Conservation (phyloP, 106 monocot genomes). For the Dendrobium huoshanense region DNA sequence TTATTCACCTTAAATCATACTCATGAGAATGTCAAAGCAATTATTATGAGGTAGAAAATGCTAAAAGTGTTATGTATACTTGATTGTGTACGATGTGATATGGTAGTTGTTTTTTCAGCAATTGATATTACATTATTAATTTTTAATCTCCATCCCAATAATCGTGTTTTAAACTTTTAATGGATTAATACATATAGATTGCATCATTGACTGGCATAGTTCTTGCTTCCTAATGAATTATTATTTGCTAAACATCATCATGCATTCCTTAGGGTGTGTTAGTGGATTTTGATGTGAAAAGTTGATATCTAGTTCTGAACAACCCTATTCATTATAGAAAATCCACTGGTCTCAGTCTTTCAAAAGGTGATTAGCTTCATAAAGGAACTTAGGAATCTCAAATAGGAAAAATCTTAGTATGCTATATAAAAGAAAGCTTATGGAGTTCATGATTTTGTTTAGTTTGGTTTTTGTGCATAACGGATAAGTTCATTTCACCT, state of each 20-base stretch:
- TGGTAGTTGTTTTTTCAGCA: neutral
- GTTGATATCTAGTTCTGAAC: neutral
- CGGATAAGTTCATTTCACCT: too few species aligned
- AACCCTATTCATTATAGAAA: neutral
- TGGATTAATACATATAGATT: too few species aligned
- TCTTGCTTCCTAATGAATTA: neutral
- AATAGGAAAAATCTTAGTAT: neutral
- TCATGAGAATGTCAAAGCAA: neutral
- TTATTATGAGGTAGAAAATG: neutral
- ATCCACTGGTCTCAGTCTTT: neutral
- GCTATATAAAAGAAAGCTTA: neutral
- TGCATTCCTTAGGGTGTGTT: neutral
- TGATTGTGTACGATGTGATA: neutral
- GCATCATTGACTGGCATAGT: neutral
- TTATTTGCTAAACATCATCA: neutral
- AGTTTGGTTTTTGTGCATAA: too few species aligned
- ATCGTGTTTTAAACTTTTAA: too few species aligned
- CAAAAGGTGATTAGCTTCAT: neutral
- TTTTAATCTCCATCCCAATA: too few species aligned
- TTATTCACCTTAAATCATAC: too few species aligned
- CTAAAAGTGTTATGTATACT: neutral
- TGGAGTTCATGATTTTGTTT: too few species aligned
- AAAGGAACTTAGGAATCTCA: neutral
- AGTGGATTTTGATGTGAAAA: neutral
- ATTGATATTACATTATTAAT: too few species aligned